phyloP scores from a whole-genome alignment of 305 asterid genomes.

The Rubia occidens region DNA sequence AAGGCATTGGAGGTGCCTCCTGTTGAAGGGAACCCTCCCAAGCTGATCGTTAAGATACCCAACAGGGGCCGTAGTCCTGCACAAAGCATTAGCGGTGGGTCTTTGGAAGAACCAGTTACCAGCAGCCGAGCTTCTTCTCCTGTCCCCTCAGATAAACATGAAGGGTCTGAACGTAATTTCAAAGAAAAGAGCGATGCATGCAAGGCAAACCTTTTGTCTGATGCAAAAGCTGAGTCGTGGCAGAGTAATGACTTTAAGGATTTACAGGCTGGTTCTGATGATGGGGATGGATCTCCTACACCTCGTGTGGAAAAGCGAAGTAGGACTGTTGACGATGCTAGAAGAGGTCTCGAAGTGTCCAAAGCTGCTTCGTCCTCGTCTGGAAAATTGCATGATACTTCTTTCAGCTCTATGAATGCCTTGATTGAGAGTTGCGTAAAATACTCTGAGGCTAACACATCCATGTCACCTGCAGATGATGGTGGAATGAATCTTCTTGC shows the following conservation, averaged over 20 bases:
- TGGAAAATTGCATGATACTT: constrained; percentile 23
- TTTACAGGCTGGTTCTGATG: constrained; percentile 34
- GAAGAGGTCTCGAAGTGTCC: constrained; percentile 32
- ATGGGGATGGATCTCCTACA: constrained; percentile 37
- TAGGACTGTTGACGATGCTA: constrained; percentile 27
- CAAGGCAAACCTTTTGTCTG: constrained; percentile 25
- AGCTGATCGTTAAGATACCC: constrained; percentile 51
- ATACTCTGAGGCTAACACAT: constrained; percentile 30
- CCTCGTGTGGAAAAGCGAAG: constrained; percentile 38
- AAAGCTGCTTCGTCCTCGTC: constrained; percentile 27
- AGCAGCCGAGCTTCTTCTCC: constrained; percentile 54
- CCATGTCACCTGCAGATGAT: constrained; percentile 32
- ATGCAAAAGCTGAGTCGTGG: constrained; percentile 32
- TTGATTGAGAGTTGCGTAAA: constrained; percentile 37
- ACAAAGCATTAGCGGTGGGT: constrained; percentile 37
- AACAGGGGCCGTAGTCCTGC: constrained; percentile 45
- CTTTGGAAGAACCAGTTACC: constrained; percentile 40
- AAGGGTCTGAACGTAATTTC: constrained; percentile 27
- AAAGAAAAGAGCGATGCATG: constrained; percentile 33
- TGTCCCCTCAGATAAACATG: constrained; percentile 34
- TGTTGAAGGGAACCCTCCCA: constrained; percentile 39
- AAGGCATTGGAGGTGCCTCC: constrained; percentile 30
- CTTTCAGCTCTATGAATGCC: constrained; percentile 39
- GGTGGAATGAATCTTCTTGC: constrained; percentile 43
- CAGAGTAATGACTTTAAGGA: constrained; percentile 40